Evolutionary conservation across 2,329 filamentous ascomycete genomes (phyloP), one percentile per base, ranked within the genome.

Genomic region (Lachnellula cervina): DNA sequence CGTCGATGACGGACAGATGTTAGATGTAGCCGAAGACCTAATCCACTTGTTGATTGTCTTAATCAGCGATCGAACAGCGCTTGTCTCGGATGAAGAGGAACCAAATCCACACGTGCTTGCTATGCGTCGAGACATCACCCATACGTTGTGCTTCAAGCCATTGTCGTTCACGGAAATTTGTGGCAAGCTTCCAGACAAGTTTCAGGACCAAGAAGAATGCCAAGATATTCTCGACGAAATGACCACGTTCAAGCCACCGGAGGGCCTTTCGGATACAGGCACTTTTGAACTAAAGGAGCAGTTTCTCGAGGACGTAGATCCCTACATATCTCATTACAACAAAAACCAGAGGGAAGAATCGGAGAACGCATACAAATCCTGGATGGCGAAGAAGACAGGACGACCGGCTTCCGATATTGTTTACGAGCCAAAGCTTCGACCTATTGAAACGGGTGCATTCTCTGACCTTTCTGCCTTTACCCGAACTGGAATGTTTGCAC

Each of bases 321-420:
- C 95, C 0, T 99, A 97, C 70, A 94, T 92, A 67, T 89, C 92
- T 6, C 91, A 97, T 68, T 99, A 96, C 72, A 95, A 86, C 67
- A 96, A 96, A 69, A 99, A 99, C 66, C 93, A 97, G 71, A 84
- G 94, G 50, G 94, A 99, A 68, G 94, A 99, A 70, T 90, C 93
- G 0, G 94, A 99, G 72, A 86, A 83, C 63, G 88, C 91, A 3
- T 97, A 94, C 74, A 90, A 88, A 65, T 87, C 88, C 66, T 88
- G 89, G 77, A 85, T 94, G 77, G 89, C 91, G 11, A 91, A 91
- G 74, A 91, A 89, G 73, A 90, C 87, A 0, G 91, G 92, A 17
- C 91, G 92, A 69, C 79, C 86, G 44, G 76, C 82, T 1, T 84
- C 90, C 42, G 91, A 97, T 52, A 86, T 97, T 57, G 91, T 97